phyloP scores from a whole-genome alignment of 106 monocot species.

The Cymbidium sinense region DNA sequence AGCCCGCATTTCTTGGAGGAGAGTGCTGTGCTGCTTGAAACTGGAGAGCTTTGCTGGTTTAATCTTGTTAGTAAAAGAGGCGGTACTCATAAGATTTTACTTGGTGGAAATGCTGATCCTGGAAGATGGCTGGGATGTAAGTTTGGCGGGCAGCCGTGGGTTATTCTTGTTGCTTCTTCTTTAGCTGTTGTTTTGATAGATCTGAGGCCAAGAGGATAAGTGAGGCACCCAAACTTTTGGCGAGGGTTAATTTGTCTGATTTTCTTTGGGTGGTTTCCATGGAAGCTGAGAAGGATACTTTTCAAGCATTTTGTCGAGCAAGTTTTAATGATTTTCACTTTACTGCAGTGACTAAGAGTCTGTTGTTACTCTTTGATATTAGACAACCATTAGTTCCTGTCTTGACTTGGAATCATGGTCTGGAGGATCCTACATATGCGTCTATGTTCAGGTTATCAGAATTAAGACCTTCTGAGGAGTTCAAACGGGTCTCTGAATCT shows the following conservation, averaged over 20 bases:
- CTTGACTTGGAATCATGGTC: conserved; percentile 51
- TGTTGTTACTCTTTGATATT: conserved; percentile 41
- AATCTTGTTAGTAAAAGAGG: conserved; percentile 28
- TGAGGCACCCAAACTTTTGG: conserved; percentile 21
- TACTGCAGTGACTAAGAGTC: conserved; percentile 25
- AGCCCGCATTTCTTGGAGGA: conserved; percentile 50
- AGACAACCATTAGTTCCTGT: conserved; percentile 38
- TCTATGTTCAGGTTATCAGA: conserved; percentile 44
- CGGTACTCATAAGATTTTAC: conserved; percentile 27
- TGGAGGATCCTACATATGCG: conserved; percentile 30
- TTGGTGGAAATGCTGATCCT: conserved; percentile 11
- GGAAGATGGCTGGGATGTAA: conserved; percentile 58
- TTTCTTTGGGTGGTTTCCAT: conserved; percentile 3
- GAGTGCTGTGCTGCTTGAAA: conserved; percentile 55
- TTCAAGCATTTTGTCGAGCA: conserved; percentile 34
- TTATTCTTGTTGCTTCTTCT: conserved; percentile 34
- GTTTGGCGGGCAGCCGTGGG: conserved; percentile 62
- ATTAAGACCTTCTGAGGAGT: conserved; percentile 35
- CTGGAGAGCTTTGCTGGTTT: conserved; percentile 60
- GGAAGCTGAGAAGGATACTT: conserved; percentile 15
- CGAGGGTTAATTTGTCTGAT: conserved; percentile 12
- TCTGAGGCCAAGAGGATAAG: conserved; percentile 23
- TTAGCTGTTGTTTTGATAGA: conserved; percentile 27
- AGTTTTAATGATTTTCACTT: conserved; percentile 29
- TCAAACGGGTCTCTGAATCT: conserved; percentile 29